phyloP scores from a whole-genome alignment of 768 basidiomycete genomes.

The Leucosporidium creatinivorum region DNA sequence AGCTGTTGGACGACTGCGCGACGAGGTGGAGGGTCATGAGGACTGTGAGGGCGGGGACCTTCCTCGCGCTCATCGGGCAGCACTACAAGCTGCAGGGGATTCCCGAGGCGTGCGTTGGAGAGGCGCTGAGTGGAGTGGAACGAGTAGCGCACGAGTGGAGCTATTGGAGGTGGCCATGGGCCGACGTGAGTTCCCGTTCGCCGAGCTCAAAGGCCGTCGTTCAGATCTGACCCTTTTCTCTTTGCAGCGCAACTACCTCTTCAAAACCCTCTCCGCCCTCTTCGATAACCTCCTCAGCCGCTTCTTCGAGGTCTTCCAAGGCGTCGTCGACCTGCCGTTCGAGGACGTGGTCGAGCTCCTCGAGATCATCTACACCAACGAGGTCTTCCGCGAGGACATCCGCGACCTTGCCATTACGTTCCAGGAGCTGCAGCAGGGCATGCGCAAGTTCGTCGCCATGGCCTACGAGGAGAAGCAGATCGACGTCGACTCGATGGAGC shows the following conservation, averaged over 20 bases:
- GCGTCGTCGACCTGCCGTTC: constrained; percentile 63
- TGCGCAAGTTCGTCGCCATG: constrained; percentile 28
- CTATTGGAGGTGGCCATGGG: constrained; percentile 65
- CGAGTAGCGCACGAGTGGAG: constrained; percentile 63
- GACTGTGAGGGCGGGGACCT: constrained; percentile 66
- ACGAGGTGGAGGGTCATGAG: constrained; percentile 81
- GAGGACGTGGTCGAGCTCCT: constrained; percentile 61
- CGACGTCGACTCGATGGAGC: constrained; percentile 34
- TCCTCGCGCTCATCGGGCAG: constrained; percentile 74
- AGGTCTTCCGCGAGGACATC: constrained; percentile 24
- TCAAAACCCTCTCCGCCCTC: constrained; percentile 51
- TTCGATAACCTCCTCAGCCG: constrained; percentile 81
- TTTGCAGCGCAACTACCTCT: constrained; percentile 30
- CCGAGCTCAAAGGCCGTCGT: neutral
- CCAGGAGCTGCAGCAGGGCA: constrained; percentile 21
- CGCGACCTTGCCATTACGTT: constrained; percentile 13
- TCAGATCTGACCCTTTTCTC: neutral
- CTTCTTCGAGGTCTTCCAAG: constrained; percentile 75
- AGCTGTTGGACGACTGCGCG: constrained; percentile 79
- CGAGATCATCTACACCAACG: constrained; percentile 19
- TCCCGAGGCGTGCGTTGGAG: constrained; percentile 82
- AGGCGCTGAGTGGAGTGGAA: constrained; percentile 67
- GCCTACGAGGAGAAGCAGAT: constrained; percentile 35
- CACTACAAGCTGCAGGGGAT: constrained; percentile 84
- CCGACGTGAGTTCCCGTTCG: constrained; percentile 59